Evolutionary conservation across 139 green algal genomes (phyloP), one percentile per base, ranked within the genome.

Genomic region (Picochlorum sp.): DNA sequence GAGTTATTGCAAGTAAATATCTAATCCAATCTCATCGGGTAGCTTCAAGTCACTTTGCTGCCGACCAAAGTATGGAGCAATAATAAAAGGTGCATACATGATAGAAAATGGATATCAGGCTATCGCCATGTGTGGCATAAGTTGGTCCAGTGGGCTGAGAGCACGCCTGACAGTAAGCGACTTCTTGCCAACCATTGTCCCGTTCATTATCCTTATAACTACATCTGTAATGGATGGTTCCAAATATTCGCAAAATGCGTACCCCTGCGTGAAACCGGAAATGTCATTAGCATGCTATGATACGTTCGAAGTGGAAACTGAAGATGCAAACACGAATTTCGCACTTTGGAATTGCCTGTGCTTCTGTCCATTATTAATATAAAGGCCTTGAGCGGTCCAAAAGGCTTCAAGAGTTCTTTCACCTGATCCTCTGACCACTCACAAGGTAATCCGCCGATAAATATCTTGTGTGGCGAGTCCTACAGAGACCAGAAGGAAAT

Each of bases 331-430:
- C 18, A 18, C 39, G 18, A 47, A 47, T 18, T 47, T 76, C 85
- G n/a, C n/a, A n/a, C n/a, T n/a, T n/a, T 90, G 62, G 59, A 78
- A 53, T 93, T 93, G 50, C 84, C 84, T 2, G 84, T 93, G 24
- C 43, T 55, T 33, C 84, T 78, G 65, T 93, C 85, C 85, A 89
- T 89, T 28, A 93, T 82, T 28, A 93, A 75, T 61, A 93, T 90
- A 70, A 93, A 93, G 20, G 70, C 78, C 54, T 77, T 78, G 25
- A 93, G 76, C 3, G 49, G 28, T 9, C 82, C 85, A 68, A 72
- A 87, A 7, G 81, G 72, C 35, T 59, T 16, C 44, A 93, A 65
- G 67, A 91, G 63, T 40, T 91, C 84, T 64, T 85, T 88, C 14
- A 92, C 84, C 71, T 79, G 68, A 22, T 91, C 77, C 33, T 90